Conservation (phyloP, 2,329 filamentous ascomycete genomes). For the Chaetoscypha palmicola region DNA sequence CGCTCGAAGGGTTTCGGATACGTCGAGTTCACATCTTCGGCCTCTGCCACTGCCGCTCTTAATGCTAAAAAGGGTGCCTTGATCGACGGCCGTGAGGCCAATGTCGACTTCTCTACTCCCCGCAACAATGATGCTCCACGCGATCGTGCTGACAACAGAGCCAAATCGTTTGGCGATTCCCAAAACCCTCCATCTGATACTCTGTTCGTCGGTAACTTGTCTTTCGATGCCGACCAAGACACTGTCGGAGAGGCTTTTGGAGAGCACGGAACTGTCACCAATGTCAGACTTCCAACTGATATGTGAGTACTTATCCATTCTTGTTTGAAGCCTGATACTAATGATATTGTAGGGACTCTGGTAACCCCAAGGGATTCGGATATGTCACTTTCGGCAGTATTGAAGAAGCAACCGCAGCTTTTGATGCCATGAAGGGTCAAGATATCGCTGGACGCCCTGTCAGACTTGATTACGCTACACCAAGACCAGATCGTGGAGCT, state of each 20-base stretch:
- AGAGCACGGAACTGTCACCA: conserved; percentile 54
- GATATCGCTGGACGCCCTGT: conserved; percentile 59
- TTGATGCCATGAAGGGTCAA: conserved; percentile 54
- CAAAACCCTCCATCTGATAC: conserved; percentile 58
- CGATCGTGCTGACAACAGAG: conserved; percentile 44
- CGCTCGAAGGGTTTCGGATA: conserved; percentile 70
- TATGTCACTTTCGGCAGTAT: conserved; percentile 63
- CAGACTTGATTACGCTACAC: conserved; percentile 61
- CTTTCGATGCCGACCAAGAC: conserved; percentile 61
- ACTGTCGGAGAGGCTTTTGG: conserved; percentile 57
- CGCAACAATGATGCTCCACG: conserved; percentile 43
- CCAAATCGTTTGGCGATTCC: conserved; percentile 54
- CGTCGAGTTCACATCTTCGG: conserved; percentile 58
- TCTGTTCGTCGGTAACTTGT: conserved; percentile 65
- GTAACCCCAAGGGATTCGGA: conserved; percentile 65
- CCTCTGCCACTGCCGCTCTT: conserved; percentile 55
- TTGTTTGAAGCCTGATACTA: conserved; percentile 18
- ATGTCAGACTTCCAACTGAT: conserved; percentile 65
- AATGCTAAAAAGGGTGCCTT: conserved; percentile 57
- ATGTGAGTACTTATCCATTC: conserved; percentile 31
- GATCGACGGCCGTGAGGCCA: conserved; percentile 60
- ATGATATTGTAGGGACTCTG: conserved; percentile 44
- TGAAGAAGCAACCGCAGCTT: conserved; percentile 59
- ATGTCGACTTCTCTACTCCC: conserved; percentile 62
- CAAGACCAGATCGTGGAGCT: conserved; percentile 45